These are phyloP conservation scores for Hymenoscyphus albidus DNA, from an alignment of 2,329 filamentous ascomycete genomes.

Conservation along the genomic window DNA sequence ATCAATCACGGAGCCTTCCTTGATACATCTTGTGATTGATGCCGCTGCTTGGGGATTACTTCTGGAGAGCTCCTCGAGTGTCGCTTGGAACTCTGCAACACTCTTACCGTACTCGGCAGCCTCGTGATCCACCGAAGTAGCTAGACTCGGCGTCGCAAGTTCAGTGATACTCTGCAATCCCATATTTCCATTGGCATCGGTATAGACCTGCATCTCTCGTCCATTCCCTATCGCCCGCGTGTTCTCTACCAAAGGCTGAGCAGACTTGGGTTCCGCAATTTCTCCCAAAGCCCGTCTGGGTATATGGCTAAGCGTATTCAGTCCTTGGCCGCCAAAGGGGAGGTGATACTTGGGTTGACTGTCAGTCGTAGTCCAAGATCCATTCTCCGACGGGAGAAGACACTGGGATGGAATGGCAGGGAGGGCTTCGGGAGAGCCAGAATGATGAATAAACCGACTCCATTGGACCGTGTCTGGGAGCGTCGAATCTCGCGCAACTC, in stretches of 20 bases:
- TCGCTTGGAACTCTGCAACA: constrained; percentile 18
- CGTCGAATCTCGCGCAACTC: constrained; percentile 6
- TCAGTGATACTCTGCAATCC: constrained; percentile 32
- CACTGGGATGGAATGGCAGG: constrained; percentile 37
- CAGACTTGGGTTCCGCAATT: constrained; percentile 6
- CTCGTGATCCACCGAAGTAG: constrained; percentile 21
- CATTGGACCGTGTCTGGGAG: constrained; percentile 31
- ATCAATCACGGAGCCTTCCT: constrained; percentile 9
- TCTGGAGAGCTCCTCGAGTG: constrained; percentile 23
- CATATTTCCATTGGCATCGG: constrained; percentile 27
- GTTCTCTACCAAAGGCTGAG: constrained; percentile 3
- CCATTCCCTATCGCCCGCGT: not conserved
- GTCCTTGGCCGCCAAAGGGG: constrained; percentile 30
- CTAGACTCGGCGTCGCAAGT: constrained; percentile 28
- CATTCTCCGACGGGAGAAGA: constrained; percentile 35
- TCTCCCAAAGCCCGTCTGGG: constrained; percentile 18
- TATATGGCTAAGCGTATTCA: constrained; percentile 29
- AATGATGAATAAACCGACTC: constrained; percentile 27
- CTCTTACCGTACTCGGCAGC: constrained; percentile 20
- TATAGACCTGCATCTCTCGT: constrained; percentile 26
- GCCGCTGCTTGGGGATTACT: constrained; percentile 11
- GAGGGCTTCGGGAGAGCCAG: constrained; percentile 27
- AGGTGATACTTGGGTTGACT: constrained; percentile 27
- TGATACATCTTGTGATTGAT: constrained; percentile 12
- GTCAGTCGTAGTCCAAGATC: constrained; percentile 25